Base-by-base conservation (phyloP, 2,329 filamentous ascomycete genomes). In the Colletotrichum aenigma region DNA sequence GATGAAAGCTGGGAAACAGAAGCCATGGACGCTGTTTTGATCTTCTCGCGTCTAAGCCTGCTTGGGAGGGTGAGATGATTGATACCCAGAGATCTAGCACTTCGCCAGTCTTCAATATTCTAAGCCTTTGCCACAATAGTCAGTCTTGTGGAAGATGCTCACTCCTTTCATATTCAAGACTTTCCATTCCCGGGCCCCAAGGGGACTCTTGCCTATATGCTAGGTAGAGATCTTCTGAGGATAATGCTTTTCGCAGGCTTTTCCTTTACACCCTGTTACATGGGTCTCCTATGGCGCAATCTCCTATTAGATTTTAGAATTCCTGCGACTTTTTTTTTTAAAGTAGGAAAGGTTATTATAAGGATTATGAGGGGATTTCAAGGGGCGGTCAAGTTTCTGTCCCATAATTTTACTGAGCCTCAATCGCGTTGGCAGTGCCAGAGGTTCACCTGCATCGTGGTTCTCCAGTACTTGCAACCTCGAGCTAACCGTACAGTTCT, bases 221-320 rank as follows among this genome's bases (percentile, higher is more conserved):
- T 43, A 43, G 1, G 38, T n/a, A 1, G 16, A 43, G 16, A n/a
- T 16, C 38, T 6, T 43, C 2, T 10, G 16, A 43, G 16, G 38
- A 43, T 3, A n/a, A 18, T n/a, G 0, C 8, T 0, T 43, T 43
- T 43, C 4, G 16, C 3, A 43, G 16, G 0, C 8, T 18, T 0
- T 1, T 43, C 16, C 8, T 0, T 4, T 43, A 43, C 38, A 43
- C 8, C 16, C 36, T 43, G 16, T 28, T 28, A 28, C 26, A 28
- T 28, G 26, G 26, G 26, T 28, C 26, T 28, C 30, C 30, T 7
- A 15, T 15, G 34, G 13, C 13, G 34, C 34, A 36, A 15, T 7
- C 13, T 36, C 34, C 13, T 36, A 2, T 36, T 6, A 15, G 13
- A 12, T 36, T 7, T 15, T 13, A 6, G 7, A 6, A 36, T 15